Evolutionary conservation across 768 basidiomycete genomes (phyloP).

Genomic region (Leccinum fibrillosum): DNA sequence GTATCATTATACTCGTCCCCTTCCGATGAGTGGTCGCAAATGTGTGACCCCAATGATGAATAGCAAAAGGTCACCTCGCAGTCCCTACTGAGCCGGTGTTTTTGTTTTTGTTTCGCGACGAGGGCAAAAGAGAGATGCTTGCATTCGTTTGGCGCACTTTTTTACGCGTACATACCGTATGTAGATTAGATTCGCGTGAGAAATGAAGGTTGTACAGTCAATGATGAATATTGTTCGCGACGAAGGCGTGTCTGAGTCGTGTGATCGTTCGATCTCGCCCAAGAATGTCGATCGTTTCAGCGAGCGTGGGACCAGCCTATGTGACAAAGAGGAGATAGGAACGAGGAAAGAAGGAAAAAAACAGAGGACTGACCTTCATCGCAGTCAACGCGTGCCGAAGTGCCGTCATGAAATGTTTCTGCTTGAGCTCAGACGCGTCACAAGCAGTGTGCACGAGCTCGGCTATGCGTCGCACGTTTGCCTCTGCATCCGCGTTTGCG

Average conservation of each 20-base stretch:
- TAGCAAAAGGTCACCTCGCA: no score
- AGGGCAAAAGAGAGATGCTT: no score
- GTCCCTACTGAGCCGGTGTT: conserved; percentile 30
- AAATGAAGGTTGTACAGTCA: no score
- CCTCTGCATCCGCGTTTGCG: not conserved
- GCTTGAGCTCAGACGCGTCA: conserved; percentile 36
- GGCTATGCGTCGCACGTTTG: not conserved
- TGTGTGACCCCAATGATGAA: no score
- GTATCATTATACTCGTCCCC: no score
- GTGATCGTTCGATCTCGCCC: conserved; percentile 27
- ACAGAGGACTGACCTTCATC: conserved; percentile 58
- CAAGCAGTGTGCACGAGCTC: conserved; percentile 46
- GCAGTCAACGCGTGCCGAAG: conserved; percentile 79
- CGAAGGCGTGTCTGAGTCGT: conserved; percentile 18
- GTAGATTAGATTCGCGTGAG: not conserved
- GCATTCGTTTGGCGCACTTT: no score
- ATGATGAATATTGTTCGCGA: not conserved
- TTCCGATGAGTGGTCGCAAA: no score
- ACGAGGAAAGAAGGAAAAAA: not conserved
- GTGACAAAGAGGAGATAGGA: not conserved
- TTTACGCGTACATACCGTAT: not conserved
- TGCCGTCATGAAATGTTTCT: conserved; percentile 63
- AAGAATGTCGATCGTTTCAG: conserved; percentile 38
- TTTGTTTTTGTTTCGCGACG: not conserved
- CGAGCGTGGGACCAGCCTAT: conserved; percentile 43